Conservation (phyloP, 257 asterid species). For the Solanum paucissectum region DNA sequence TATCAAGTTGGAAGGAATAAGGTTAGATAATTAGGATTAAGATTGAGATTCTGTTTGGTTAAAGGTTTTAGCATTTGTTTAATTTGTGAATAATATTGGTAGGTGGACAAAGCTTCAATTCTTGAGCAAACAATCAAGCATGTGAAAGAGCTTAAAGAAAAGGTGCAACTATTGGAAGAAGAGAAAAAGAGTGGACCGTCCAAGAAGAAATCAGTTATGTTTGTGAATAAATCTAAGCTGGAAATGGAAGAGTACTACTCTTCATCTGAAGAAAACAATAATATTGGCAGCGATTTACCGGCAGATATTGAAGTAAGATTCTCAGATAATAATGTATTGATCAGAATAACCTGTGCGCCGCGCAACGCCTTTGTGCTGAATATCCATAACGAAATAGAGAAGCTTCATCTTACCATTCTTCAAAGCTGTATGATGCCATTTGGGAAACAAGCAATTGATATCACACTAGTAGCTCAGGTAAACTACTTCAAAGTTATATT, state of each 20-base stretch:
- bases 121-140: slow-evolving; percentile 23
- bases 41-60: not conserved
- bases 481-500: not conserved
- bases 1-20: no score
- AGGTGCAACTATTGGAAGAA: slow-evolving; percentile 19
- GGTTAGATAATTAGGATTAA: not conserved
- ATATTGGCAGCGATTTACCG: not conserved
- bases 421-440: slow-evolving; percentile 6
- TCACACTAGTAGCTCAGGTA: slow-evolving; percentile 20
- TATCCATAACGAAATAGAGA: slow-evolving; percentile 9
- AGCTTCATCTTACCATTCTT: slow-evolving; percentile 6
- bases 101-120: slow-evolving; percentile 36
- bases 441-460: slow-evolving; percentile 9
- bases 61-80: no score
- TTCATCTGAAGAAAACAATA: slow-evolving; percentile 7
- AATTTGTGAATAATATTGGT: not conserved
- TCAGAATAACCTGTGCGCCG: slow-evolving; percentile 11
- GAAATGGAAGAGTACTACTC: slow-evolving; percentile 6
- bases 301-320: slow-evolving; percentile 19
- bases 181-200: not conserved
- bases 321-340: slow-evolving; percentile 9
- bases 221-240: slow-evolving; percentile 13
- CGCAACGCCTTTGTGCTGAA: not conserved
- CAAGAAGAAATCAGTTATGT: slow-evolving; percentile 8
- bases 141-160: slow-evolving; percentile 26